phyloP scores from a whole-genome alignment of 2,329 filamentous ascomycete species.

The Aspergillus felis region DNA sequence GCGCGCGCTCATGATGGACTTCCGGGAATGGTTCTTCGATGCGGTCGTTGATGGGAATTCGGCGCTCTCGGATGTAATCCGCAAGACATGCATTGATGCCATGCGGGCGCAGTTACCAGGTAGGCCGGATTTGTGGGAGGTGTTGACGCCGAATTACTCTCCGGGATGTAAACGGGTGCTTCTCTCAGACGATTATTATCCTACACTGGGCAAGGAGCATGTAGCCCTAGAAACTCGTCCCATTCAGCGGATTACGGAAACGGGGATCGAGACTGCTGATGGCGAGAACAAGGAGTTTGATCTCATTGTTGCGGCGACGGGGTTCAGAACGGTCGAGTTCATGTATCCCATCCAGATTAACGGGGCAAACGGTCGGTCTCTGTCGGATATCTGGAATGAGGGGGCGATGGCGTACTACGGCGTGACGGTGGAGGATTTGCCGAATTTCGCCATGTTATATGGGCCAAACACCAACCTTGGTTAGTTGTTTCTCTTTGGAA shows the following conservation, averaged over 20 bases:
- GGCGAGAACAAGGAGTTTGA: slow-evolving; percentile 47
- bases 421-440: slow-evolving; percentile 49
- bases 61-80: slow-evolving; percentile 39
- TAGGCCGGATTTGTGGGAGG: slow-evolving; percentile 49
- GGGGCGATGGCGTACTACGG: slow-evolving; percentile 52
- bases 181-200: slow-evolving; percentile 55
- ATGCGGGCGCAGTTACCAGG: slow-evolving; percentile 48
- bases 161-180: slow-evolving; percentile 55
- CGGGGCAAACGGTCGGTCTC: slow-evolving; percentile 40
- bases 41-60: slow-evolving; percentile 42
- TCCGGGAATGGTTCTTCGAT: slow-evolving; percentile 48
- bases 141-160: slow-evolving; percentile 52
- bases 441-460: slow-evolving; percentile 57
- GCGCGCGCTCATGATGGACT: slow-evolving; percentile 53
- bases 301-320: slow-evolving; percentile 56
- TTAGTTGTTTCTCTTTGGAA: no score
- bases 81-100: slow-evolving; percentile 31
- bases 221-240: slow-evolving; percentile 49
- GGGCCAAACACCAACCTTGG: slow-evolving; percentile 54
- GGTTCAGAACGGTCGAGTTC: slow-evolving; percentile 57
- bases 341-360: slow-evolving; percentile 54
- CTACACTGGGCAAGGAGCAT: slow-evolving; percentile 45
- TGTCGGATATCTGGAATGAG: slow-evolving; percentile 52
- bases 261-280: slow-evolving; percentile 46
- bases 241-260: slow-evolving; percentile 46